Conservation (phyloP, 352 stramenopile genomes). For the Globisporangium megalacanthum region DNA sequence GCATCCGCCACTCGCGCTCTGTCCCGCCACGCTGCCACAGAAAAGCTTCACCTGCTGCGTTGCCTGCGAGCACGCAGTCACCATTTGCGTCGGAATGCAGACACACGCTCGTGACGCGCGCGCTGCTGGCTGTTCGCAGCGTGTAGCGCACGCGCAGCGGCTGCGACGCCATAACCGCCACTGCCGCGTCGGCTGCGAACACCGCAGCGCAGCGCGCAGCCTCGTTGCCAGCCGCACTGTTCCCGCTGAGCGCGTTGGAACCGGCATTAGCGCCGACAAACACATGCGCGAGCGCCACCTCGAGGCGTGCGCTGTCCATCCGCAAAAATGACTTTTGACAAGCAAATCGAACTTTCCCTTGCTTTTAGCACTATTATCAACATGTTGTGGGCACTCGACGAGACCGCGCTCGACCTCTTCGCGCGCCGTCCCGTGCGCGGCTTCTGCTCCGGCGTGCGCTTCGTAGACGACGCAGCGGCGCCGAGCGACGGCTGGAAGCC, state of each 20-base stretch:
- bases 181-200: constrained; percentile 43
- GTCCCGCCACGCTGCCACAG: constrained; percentile 26
- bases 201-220: constrained; percentile 9
- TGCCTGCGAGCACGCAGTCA: constrained; percentile 42
- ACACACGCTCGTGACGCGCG: constrained; percentile 43
- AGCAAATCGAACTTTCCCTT: neutral
- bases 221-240: neutral
- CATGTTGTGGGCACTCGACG: constrained; percentile 38
- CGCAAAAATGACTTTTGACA: neutral
- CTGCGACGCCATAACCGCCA: constrained; percentile 30
- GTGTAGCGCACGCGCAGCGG: constrained; percentile 26
- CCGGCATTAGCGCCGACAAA: constrained; percentile 44
- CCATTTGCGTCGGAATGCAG: constrained; percentile 15
- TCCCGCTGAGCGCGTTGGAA: constrained; percentile 41
- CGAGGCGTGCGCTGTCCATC: neutral
- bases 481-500: constrained; percentile 36
- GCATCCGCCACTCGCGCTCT: constrained; percentile 9
- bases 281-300: constrained; percentile 36
- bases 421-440: constrained; percentile 39
- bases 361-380: neutral
- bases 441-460: constrained; percentile 50
- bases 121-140: constrained; percentile 21
- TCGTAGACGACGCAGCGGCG: constrained; percentile 41
- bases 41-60: constrained; percentile 58
- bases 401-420: constrained; percentile 74